phyloP scores from a whole-genome alignment of 257 asterid species.

The Haberlea rhodopensis region DNA sequence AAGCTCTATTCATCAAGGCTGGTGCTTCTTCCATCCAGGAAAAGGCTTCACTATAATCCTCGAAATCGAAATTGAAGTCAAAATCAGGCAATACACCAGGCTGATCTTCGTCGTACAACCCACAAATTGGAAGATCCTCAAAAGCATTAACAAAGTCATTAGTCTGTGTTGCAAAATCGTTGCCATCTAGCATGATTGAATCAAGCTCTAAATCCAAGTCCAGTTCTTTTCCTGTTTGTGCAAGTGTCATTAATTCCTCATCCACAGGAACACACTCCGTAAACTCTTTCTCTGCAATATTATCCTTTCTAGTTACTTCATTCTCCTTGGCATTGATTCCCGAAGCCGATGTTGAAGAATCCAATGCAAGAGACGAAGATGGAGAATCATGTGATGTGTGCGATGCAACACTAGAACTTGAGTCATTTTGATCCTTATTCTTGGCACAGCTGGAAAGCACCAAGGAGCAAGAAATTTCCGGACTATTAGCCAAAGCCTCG shows the following conservation, averaged over 20 bases:
- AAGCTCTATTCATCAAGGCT: conserved; percentile 38
- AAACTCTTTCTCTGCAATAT: conserved; percentile 24
- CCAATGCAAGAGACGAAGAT: conserved; percentile 49
- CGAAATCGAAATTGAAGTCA: conserved; percentile 56
- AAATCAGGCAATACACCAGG: conserved; percentile 48
- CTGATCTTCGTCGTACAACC: conserved; percentile 34
- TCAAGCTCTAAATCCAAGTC: conserved; percentile 55
- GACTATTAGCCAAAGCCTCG: conserved; percentile 39
- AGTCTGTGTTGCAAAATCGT: conserved; percentile 29
- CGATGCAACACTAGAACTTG: conserved; percentile 50
- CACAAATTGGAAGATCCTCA: conserved; percentile 44
- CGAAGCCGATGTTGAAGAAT: conserved; percentile 34
- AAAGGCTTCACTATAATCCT: conserved; percentile 43
- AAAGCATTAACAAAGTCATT: conserved; percentile 51
- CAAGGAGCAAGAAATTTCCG: conserved; percentile 14
- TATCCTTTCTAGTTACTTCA: neutral
- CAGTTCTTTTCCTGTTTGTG: conserved; percentile 46
- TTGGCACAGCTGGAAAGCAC: conserved; percentile 20
- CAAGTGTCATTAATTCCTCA: conserved; percentile 37
- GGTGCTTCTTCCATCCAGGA: conserved; percentile 60
- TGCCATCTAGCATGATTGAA: conserved; percentile 30
- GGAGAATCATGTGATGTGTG: conserved; percentile 48
- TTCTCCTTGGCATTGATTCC: neutral
- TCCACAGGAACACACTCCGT: neutral
- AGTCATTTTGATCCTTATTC: conserved; percentile 19